Evolutionary conservation across 495 filamentous ascomycete genomes (phyloP), one percentile per base, ranked within the genome.

Genomic region (Platismatia glauca): DNA sequence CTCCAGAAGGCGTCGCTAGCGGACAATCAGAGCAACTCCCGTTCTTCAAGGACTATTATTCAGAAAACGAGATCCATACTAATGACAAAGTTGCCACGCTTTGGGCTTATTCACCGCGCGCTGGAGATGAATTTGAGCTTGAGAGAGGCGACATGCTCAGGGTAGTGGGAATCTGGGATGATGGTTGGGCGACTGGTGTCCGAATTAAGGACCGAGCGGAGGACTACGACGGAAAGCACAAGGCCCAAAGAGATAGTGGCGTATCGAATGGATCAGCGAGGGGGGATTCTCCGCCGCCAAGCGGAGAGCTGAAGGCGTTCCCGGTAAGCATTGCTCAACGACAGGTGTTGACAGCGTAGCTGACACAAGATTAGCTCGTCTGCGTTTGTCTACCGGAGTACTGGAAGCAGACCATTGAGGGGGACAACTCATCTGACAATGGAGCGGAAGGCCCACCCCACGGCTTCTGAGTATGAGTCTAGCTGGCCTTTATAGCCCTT

Each of bases 31-130:
- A 99, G 77, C 95, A 96, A 71, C 74, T 99, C 38, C 84, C 88
- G 11, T 91, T 86, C 70, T 99, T 99, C 84, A 96, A 96, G 69
- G 94, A 99, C 70, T 99, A 99, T 73, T 99, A 99, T 74, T 97
- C 93, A 6, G 85, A 90, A 67, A 93, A 97, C 70, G 91, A 97
- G 66, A 96, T 99, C 64, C 89, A 91, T 64, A 87, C 94, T 5
- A 88, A 88, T 38, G 91, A 97, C 69, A 87, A 85, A 61, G 95
- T 99, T 34, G 82, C 94, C 15, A 89, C 89, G 9, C 82, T 99
- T 34, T 99, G 95, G 95, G 94, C 95, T 9, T 99, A 99, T 70
- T 86, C 94, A 70, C 92, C 95, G 33, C 84, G 95, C 46, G 95
- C 95, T 5, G 84, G 84, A 34, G 95, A 99, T 69, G 95, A 99